Base-by-base conservation (phyloP, 495 filamentous ascomycete species). In the Penicillium pulvis region DNA sequence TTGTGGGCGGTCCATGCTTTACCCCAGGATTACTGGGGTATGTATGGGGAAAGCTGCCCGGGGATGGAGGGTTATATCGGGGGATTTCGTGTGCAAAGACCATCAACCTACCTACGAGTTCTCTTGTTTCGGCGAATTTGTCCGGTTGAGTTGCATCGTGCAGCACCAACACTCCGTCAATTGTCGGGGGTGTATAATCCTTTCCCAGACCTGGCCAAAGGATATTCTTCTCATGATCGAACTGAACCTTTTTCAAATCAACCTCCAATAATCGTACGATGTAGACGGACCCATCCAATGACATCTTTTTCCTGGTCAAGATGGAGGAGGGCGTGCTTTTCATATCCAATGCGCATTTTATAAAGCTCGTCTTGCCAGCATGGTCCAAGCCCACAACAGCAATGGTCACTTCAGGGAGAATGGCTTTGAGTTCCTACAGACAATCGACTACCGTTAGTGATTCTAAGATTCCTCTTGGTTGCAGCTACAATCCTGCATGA, bases 311-410 rank as follows among this genome's bases (percentile, higher is more conserved):
- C 51, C 84, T 81, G 39, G 78, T 84, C 28, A 83, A 79, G 44
- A 79, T 73, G 46, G 86, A 85, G 33, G 73, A 72, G 4, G 88
- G 80, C 1, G 83, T 71, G 36, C 74, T 73, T 57, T 83, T 85
- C 59, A 93, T 77, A 42, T 91, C 87, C 63, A 94, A 75, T 11
- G 90, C 90, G 53, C 82, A 85, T 66, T 90, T 88, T 58, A 97
- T 89, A 63, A 98, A 96, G 23, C 90, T 89, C 49, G 90, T 91
- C 76, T 98, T 97, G 62, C 93, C 93, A 35, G 91, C 90, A 50
- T 87, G 86, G 62, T 84, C 79, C 62, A 84, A 83, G 53, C 94
- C 94, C 64, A 97, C 84, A 24, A 98, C 86, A 33, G 87, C 91
- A 68, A 98, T 90, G 65, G 91, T 93, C 66, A 96, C 85, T 67